Evolutionary conservation across 1,284 basidiomycete genomes (phyloP).

Genomic region (Golubevia pallescens): DNA sequence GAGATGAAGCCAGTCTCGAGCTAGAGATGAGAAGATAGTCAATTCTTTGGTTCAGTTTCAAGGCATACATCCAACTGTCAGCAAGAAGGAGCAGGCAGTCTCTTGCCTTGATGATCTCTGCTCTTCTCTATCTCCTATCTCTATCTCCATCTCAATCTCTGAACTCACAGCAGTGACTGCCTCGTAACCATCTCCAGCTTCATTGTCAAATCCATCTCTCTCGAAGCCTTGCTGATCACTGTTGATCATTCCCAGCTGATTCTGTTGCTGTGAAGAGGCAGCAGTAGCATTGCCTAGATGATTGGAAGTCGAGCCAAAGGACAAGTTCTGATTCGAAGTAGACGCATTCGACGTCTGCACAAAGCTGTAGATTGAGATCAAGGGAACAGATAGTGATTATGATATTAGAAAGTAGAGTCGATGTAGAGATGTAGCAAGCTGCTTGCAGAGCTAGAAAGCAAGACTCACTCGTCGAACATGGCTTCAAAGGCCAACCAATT

Average conservation of each 20-base stretch:
- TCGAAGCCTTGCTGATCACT: neutral
- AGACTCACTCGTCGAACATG: no score
- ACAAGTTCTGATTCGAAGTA: neutral
- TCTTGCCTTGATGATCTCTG: no score
- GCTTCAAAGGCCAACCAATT: no score
- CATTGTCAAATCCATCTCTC: neutral
- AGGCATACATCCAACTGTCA: no score
- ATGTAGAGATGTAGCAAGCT: no score
- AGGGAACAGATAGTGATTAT: no score
- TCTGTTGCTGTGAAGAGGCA: neutral
- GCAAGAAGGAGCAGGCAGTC: no score
- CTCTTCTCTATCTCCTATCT: no score
- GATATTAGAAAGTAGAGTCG: no score
- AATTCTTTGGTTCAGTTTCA: no score
- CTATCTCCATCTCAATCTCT: no score
- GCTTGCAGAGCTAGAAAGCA: no score
- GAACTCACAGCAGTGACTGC: neutral
- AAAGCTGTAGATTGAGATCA: neutral
- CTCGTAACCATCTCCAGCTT: neutral
- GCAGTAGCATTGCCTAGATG: neutral
- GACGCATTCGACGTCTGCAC: neutral
- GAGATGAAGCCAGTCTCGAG: slow-evolving; percentile 55
- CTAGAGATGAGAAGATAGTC: slow-evolving; percentile 3
- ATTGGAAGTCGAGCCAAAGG: neutral
- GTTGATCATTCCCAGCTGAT: neutral